Base-by-base conservation (phyloP, 2,329 filamentous ascomycete species). In the Pseudopyrenochaeta lycopersici region DNA sequence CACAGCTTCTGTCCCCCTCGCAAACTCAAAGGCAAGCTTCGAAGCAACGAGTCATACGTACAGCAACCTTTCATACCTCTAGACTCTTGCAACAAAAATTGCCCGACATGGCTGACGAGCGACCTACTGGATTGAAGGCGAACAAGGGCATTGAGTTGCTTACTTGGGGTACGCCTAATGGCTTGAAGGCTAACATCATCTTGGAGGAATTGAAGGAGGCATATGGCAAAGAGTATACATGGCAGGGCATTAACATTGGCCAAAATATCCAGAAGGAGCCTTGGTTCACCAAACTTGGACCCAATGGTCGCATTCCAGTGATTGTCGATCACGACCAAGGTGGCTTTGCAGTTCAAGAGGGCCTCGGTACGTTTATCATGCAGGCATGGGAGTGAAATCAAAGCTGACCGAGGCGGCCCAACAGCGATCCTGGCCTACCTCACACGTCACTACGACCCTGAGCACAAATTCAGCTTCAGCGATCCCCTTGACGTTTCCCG, bases 121-220 rank as follows among this genome's bases (percentile, higher is more conserved):
- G 74, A 63, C 82, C 84, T 15, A 85, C 80, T 5, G 85, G 86
- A 51, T 77, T 87, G 54, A 84, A 86, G 60, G 85, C 85, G 63
- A 84, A 80, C 60, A 84, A 83, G 46, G 87, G 87, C 73, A 86
- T 89, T 55, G 86, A 89, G 77, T 81, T 88, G 54, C 76, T 89
- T 29, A 89, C 86, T 0, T 84, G 78, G 58, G 77, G 79, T 38
- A 80, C 78, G 6, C 77, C 78, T 29, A 80, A 80, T 64, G 78
- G 77, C 65, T 76, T 78, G 75, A 89, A 89, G 68, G 80, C 77
- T 29, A 83, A 80, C 52, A 84, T 89, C 58, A 65, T 89, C 17
- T 81, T 89, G 33, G 87, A 90, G 68, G 87, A 90, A 75, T 77
- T 89, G 44, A 87, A 86, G 63, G 85, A 82, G n/a, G 83, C 83